These are phyloP conservation scores for Aeminium ludgeri DNA, from an alignment of 495 filamentous ascomycete genomes.

Conservation along the genomic window DNA sequence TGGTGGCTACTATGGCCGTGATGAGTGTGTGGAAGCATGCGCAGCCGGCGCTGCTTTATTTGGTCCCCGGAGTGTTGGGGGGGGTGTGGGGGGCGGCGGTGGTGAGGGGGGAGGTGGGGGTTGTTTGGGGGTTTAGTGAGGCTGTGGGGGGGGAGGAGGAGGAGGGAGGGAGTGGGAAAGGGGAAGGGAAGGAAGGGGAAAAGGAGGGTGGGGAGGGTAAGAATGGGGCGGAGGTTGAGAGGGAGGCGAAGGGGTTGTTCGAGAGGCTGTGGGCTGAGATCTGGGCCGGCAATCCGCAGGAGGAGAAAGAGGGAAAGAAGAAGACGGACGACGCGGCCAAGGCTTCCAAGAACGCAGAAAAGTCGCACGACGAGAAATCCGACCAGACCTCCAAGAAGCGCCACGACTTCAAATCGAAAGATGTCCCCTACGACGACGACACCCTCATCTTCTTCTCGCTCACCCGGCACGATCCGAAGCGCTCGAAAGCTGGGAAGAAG, in stretches of 20 bases:
- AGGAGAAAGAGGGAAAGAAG: neutral
- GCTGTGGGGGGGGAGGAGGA: conserved; percentile 28
- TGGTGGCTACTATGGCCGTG: conserved; percentile 59
- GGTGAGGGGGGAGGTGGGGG: conserved; percentile 45
- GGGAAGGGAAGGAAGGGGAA: neutral
- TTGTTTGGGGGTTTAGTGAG: conserved; percentile 75
- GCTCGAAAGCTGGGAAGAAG: too few relatives aligned
- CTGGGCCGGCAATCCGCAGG: neutral
- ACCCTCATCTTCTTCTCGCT: neutral
- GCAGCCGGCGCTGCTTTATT: conserved; percentile 82
- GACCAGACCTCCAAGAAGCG: neutral
- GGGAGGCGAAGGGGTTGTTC: neutral
- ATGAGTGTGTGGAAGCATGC: conserved; percentile 65
- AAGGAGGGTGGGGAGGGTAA: too few relatives aligned
- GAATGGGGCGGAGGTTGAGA: too few relatives aligned
- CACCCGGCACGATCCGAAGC: neutral
- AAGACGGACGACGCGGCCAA: neutral
- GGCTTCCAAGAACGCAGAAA: too few relatives aligned
- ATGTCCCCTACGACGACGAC: neutral
- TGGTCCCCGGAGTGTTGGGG: conserved; percentile 70
- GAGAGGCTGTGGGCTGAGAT: neutral
- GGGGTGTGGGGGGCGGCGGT: conserved; percentile 68
- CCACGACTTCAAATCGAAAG: neutral
- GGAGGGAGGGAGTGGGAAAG: conserved; percentile 11
- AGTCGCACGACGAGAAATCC: too few relatives aligned